Percentiles rank a stretch among this genome's conserved stretches.
phyloP scores from a whole-genome alignment of 306 rosid genomes.

The Luffa acutangula region DNA sequence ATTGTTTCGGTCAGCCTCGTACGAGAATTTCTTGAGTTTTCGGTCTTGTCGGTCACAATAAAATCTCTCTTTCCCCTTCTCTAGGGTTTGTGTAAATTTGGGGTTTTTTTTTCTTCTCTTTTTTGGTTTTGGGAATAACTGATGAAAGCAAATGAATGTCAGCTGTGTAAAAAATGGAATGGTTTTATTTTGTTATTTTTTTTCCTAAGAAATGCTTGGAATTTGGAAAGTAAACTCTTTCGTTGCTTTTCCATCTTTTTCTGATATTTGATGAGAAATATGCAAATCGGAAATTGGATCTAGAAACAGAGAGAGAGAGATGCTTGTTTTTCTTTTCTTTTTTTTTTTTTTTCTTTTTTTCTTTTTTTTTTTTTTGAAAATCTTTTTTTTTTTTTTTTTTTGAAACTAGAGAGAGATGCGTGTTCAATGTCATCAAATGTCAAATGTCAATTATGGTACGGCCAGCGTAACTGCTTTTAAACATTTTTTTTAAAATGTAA shows the following conservation, averaged over 20 bases:
- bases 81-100: background rate
- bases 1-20: no score
- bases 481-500: background rate
- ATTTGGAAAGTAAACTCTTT: background rate
- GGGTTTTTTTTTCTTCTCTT: background rate
- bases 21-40: background rate
- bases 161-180: background rate
- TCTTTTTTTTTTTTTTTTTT: no score
- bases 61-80: background rate
- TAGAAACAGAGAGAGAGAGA: slow-evolving; percentile 9
- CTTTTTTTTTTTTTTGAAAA: background rate
- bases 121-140: background rate
- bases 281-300: background rate
- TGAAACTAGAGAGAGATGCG: background rate
- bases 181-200: background rate
- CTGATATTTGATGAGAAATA: background rate
- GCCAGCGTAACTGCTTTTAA: background rate
- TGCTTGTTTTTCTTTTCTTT: no score
- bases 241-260: background rate
- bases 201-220: background rate
- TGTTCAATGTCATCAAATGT: background rate
- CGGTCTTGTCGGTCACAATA: background rate
- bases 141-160: background rate
- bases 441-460: background rate
- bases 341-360: no score